Percentiles rank a stretch among this genome's conserved stretches.
These are phyloP conservation scores for Ceratocystis smalleyi DNA, from an alignment of 2,329 filamentous ascomycete genomes.

Conservation along the genomic window DNA sequence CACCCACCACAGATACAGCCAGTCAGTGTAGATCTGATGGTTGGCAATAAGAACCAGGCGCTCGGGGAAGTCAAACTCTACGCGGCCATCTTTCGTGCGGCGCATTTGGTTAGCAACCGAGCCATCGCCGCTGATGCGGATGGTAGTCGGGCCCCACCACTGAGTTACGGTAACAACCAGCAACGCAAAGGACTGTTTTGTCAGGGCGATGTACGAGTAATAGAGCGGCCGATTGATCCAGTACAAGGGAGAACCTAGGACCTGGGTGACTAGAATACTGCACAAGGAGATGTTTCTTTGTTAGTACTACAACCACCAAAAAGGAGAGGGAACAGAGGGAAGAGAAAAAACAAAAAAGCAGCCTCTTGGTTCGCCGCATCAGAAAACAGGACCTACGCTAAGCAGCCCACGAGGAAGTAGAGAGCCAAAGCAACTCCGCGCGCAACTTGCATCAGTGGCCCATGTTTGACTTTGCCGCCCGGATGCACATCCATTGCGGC, in stretches of 20 bases:
- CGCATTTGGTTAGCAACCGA: slow-evolving; percentile 62
- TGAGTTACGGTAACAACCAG: slow-evolving; percentile 66
- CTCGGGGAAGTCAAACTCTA: slow-evolving; percentile 68
- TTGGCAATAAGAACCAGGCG: slow-evolving; percentile 74
- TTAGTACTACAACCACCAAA: neutral
- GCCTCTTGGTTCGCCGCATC: neutral
- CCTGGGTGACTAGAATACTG: slow-evolving; percentile 55
- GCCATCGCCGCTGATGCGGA: slow-evolving; percentile 69
- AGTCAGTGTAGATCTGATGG: slow-evolving; percentile 84
- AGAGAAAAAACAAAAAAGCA: neutral
- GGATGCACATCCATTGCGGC: slow-evolving; percentile 29
- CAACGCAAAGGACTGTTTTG: slow-evolving; percentile 70
- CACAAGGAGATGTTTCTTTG: neutral
- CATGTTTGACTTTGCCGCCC: slow-evolving; percentile 40
- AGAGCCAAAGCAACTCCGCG: slow-evolving; percentile 36
- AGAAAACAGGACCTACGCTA: slow-evolving; percentile 29
- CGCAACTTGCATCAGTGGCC: slow-evolving; percentile 33
- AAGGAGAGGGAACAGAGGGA: neutral
- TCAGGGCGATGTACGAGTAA: slow-evolving; percentile 74
- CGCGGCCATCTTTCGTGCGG: slow-evolving; percentile 52
- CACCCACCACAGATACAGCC: slow-evolving; percentile 87
- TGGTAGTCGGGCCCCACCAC: slow-evolving; percentile 72
- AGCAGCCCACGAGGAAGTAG: slow-evolving; percentile 36
- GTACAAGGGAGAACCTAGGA: slow-evolving; percentile 63
- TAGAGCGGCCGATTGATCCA: slow-evolving; percentile 61